Percentiles rank a stretch among this genome's conserved stretches.
phyloP scores from a whole-genome alignment of 768 basidiomycete species.

The Infundibulicybe gibba region DNA sequence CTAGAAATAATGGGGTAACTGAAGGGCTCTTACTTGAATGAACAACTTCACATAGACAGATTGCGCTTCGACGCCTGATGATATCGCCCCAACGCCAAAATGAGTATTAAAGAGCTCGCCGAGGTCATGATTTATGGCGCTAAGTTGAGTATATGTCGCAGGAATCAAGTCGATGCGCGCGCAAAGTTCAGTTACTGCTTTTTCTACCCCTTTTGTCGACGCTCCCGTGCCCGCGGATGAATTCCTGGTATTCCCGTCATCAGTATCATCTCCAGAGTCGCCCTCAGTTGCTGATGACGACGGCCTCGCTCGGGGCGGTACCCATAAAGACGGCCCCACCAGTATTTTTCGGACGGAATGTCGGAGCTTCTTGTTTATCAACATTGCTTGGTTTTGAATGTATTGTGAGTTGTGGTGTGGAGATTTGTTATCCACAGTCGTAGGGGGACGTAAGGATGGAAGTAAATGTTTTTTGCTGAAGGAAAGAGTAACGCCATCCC shows the following conservation, averaged over 20 bases:
- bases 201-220: too few species aligned
- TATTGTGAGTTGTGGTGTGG: too few species aligned
- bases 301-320: too few species aligned
- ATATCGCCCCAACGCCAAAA: slow-evolving; percentile 4
- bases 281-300: neutral
- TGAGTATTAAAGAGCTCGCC: slow-evolving; percentile 2
- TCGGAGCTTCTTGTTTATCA: too few species aligned
- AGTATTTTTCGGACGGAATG: too few species aligned
- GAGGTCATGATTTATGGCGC: slow-evolving; percentile 1
- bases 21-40: neutral
- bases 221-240: too few species aligned
- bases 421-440: neutral
- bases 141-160: neutral
- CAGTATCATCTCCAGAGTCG: neutral
- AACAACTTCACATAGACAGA: slow-evolving; percentile 1
- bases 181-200: neutral
- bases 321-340: too few species aligned
- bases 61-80: neutral
- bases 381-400: too few species aligned
- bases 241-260: too few species aligned
- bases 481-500: slow-evolving; percentile 17
- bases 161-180: neutral
- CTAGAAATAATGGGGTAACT: too few species aligned
- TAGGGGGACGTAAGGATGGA: slow-evolving; percentile 5
- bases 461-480: slow-evolving; percentile 13